phyloP scores from a whole-genome alignment of 495 filamentous ascomycete genomes.

The Penicillium verhagenii region DNA sequence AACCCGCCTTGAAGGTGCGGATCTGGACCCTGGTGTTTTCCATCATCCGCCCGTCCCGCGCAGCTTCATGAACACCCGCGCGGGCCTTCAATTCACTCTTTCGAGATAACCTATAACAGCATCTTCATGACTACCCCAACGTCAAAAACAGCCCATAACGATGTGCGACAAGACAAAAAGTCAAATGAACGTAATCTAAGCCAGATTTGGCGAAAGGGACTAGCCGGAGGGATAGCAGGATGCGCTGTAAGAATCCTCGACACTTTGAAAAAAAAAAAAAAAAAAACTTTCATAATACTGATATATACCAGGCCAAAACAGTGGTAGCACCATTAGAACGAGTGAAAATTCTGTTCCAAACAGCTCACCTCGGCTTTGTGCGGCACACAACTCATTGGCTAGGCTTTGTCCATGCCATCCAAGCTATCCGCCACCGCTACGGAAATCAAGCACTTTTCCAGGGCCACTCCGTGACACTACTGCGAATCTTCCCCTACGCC shows the following conservation, averaged over 20 bases:
- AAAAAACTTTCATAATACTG: background rate
- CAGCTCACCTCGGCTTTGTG: constrained; percentile 86
- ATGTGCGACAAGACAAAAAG: background rate
- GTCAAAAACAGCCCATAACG: background rate
- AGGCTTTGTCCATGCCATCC: constrained; percentile 73
- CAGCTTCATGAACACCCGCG: background rate
- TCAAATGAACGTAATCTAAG: constrained; percentile 59
- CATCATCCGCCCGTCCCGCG: background rate
- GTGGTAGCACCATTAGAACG: constrained; percentile 93
- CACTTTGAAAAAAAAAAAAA: background rate
- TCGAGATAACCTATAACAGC: background rate
- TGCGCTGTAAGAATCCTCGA: constrained; percentile 62
- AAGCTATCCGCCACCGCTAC: constrained; percentile 74
- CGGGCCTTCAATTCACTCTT: too few species aligned
- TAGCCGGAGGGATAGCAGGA: constrained; percentile 86
- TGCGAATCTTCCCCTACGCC: constrained; percentile 96
- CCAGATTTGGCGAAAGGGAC: constrained; percentile 76
- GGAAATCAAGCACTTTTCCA: constrained; percentile 80
- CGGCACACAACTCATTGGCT: constrained; percentile 88
- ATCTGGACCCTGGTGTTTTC: too few species aligned
- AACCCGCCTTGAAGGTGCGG: too few species aligned
- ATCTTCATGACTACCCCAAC: background rate
- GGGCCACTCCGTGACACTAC: constrained; percentile 88
- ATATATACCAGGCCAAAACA: constrained; percentile 73
- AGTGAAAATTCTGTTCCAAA: constrained; percentile 98